Evolutionary conservation across 2,329 filamentous ascomycete genomes (phyloP).

Genomic region (Dendrostoma leiphaemia): DNA sequence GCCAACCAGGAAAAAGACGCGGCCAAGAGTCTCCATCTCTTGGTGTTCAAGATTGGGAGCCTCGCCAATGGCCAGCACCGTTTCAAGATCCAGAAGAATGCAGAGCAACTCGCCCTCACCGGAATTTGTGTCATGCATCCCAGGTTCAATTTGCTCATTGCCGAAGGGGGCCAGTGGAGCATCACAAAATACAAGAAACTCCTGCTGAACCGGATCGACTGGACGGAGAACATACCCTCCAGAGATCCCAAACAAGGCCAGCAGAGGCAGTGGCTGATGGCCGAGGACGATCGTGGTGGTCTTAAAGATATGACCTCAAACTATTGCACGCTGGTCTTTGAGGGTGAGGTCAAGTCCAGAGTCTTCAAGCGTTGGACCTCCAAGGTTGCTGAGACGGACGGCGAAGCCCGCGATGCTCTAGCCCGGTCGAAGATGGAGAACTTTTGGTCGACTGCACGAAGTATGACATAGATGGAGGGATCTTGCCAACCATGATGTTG

Average conservation of each 20-base stretch:
- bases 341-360: constrained; percentile 80
- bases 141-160: constrained; percentile 82
- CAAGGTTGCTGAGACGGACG: constrained; percentile 89
- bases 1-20: constrained; percentile 85
- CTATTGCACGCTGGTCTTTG: constrained; percentile 81
- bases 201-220: constrained; percentile 90
- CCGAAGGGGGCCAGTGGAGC: constrained; percentile 84
- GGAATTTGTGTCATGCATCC: constrained; percentile 93
- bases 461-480: constrained; percentile 20
- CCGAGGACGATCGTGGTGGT: constrained; percentile 73
- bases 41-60: constrained; percentile 86
- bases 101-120: constrained; percentile 82
- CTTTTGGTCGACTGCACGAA: constrained; percentile 91
- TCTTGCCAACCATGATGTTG: not conserved
- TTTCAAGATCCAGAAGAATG: constrained; percentile 90
- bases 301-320: constrained; percentile 82
- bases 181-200: constrained; percentile 87
- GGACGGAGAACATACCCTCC: constrained; percentile 83
- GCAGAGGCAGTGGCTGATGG: constrained; percentile 72
- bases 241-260: constrained; percentile 60
- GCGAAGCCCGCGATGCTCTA: constrained; percentile 79
- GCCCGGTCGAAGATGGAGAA: constrained; percentile 86
- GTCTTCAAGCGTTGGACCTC: constrained; percentile 86
- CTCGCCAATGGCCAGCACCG: constrained; percentile 91
- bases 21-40: constrained; percentile 77